These are phyloP conservation scores for Sporothrix pallida DNA, from an alignment of 2,329 filamentous ascomycete species.

Conservation along the genomic window DNA sequence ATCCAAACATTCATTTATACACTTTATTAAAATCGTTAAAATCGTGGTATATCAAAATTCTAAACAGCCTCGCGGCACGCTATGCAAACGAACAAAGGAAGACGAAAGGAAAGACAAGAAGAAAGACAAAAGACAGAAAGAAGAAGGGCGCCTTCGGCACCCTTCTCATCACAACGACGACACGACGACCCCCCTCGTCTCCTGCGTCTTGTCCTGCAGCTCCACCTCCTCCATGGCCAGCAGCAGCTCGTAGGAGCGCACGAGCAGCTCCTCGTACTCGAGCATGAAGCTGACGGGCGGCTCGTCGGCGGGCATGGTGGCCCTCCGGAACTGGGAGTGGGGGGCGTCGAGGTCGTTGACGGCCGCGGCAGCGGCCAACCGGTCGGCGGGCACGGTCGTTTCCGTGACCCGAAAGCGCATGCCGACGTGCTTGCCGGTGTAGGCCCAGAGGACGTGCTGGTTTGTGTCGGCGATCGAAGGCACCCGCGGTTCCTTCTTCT, in stretches of 20 bases:
- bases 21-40: too few species aligned
- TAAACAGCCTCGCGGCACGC: too few species aligned
- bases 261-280: conserved; percentile 72
- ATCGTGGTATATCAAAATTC: too few species aligned
- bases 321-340: conserved; percentile 61
- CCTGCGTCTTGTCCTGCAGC: conserved; percentile 55
- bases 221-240: conserved; percentile 69
- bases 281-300: conserved; percentile 72
- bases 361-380: background rate
- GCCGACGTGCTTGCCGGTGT: conserved; percentile 66
- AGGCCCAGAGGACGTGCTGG: conserved; percentile 69
- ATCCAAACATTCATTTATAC: too few species aligned
- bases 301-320: conserved; percentile 59
- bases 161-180: background rate
- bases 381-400: conserved; percentile 45
- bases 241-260: conserved; percentile 68
- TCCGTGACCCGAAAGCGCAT: conserved; percentile 69
- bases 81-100: too few species aligned
- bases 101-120: too few species aligned
- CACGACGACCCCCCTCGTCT: background rate
- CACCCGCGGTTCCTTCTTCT: conserved; percentile 29
- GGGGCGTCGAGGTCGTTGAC: background rate
- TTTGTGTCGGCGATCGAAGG: conserved; percentile 34
- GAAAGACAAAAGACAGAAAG: too few species aligned
- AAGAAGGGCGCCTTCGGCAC: too few species aligned